phyloP scores from a whole-genome alignment of 2,329 filamentous ascomycete genomes.

The Epichloe brachyelytri region DNA sequence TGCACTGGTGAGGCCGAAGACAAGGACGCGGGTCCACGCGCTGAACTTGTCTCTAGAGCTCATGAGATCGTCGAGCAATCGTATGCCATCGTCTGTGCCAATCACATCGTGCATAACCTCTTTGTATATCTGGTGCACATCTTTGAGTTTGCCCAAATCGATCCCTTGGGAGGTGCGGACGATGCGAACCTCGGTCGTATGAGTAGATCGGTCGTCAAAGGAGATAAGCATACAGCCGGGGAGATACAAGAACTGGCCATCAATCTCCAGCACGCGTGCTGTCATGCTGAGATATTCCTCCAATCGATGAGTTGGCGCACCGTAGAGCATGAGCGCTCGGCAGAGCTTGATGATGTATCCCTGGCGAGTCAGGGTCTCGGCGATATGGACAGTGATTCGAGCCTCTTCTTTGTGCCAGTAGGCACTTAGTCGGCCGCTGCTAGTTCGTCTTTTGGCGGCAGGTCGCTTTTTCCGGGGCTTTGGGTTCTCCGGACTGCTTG shows the following conservation, averaged over 20 bases:
- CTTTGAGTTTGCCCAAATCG: constrained; percentile 48
- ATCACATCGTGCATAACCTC: constrained; percentile 49
- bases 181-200: constrained; percentile 54
- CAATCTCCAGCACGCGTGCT: constrained; percentile 69
- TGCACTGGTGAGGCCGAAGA: constrained; percentile 62
- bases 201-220: constrained; percentile 58
- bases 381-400: constrained; percentile 39
- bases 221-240: constrained; percentile 89
- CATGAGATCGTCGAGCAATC: constrained; percentile 40
- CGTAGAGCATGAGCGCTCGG: constrained; percentile 72
- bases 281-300: constrained; percentile 86
- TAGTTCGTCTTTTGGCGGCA: constrained; percentile 24
- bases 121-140: constrained; percentile 50
- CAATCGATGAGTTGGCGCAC: constrained; percentile 77
- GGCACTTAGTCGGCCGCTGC: constrained; percentile 23
- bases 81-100: constrained; percentile 43
- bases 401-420: constrained; percentile 31
- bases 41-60: constrained; percentile 41
- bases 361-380: constrained; percentile 61
- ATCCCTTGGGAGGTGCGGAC: constrained; percentile 45
- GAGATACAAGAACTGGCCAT: constrained; percentile 79
- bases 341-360: constrained; percentile 76
- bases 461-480: constrained; percentile 19
- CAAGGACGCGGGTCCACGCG: constrained; percentile 39
- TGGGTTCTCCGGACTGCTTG: constrained; percentile 9